Evolutionary conservation across 2,329 filamentous ascomycete genomes (phyloP).

Genomic region (Xylariales sp.): DNA sequence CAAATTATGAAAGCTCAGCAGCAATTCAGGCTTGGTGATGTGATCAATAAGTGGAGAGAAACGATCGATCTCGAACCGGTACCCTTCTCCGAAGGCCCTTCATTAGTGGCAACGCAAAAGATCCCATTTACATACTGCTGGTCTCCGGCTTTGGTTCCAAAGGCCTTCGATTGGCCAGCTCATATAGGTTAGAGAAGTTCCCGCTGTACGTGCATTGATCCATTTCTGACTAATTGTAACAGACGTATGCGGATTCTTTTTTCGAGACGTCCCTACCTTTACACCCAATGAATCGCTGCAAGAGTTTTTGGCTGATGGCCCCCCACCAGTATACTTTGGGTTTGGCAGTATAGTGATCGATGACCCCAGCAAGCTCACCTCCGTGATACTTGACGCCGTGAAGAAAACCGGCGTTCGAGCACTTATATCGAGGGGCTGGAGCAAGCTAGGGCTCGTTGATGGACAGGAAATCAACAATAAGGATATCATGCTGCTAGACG

Average conservation of each 20-base stretch:
- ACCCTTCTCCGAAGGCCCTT: conserved; percentile 73
- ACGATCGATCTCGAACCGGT: conserved; percentile 69
- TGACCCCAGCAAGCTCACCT: conserved; percentile 52
- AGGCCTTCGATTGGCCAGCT: conserved; percentile 70
- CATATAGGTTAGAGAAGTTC: conserved; percentile 50
- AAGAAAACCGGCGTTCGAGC: conserved; percentile 53
- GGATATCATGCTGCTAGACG: conserved; percentile 48
- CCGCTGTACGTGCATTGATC: not conserved
- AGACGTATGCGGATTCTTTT: conserved; percentile 67
- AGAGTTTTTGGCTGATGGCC: conserved; percentile 62
- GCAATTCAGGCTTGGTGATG: conserved; percentile 59
- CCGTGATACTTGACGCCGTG: conserved; percentile 56
- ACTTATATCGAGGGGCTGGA: conserved; percentile 62
- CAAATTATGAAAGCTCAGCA: too few relatives aligned
- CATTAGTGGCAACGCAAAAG: conserved; percentile 65
- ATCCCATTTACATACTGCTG: conserved; percentile 87
- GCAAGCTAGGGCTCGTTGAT: conserved; percentile 48
- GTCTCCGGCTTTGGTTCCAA: conserved; percentile 76
- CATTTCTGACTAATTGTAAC: not conserved
- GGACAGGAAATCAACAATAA: conserved; percentile 48
- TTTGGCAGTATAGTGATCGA: conserved; percentile 76
- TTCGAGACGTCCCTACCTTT: conserved; percentile 64
- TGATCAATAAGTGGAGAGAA: conserved; percentile 79
- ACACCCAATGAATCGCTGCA: conserved; percentile 61
- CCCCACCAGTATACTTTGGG: conserved; percentile 75